Evolutionary conservation across 208 protist genomes (phyloP).

Genomic region (Leishmania major): DNA sequence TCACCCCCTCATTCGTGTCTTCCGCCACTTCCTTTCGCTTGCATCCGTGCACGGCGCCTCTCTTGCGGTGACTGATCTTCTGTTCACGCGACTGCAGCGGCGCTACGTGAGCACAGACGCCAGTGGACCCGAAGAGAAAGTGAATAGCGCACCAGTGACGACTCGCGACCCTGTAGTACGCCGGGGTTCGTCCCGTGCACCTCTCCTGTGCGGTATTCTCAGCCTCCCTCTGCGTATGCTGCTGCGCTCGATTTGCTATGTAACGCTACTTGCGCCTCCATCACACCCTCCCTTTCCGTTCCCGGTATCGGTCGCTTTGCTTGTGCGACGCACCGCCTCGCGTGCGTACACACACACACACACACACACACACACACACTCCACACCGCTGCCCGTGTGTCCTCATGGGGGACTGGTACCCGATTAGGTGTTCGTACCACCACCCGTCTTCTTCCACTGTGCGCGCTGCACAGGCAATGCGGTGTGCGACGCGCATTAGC

Average conservation of each 20-base stretch:
- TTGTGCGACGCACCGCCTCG: neutral
- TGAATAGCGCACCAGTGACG: neutral
- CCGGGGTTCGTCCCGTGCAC: neutral
- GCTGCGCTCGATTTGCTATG: too few species aligned
- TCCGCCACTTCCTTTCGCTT: neutral
- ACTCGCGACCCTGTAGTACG: neutral
- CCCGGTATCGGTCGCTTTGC: neutral
- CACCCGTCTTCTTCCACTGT: neutral
- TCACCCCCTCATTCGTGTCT: neutral
- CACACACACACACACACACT: neutral
- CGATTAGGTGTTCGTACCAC: neutral
- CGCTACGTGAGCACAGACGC: neutral
- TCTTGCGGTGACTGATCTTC: neutral
- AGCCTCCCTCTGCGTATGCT: too few species aligned
- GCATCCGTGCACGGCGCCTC: neutral
- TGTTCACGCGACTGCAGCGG: neutral
- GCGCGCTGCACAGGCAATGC: neutral
- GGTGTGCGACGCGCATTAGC: constrained; percentile 6
- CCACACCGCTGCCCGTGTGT: neutral
- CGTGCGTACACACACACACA: too few species aligned
- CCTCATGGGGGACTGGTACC: neutral
- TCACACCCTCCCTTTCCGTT: neutral
- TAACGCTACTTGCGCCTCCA: neutral
- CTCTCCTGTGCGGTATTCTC: too few species aligned
- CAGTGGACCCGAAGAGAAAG: neutral